Percentiles rank a stretch among this genome's conserved stretches.
Evolutionary conservation across 2,329 filamentous ascomycete species (phyloP).

Genomic region (Scedosporium apiospermum): DNA sequence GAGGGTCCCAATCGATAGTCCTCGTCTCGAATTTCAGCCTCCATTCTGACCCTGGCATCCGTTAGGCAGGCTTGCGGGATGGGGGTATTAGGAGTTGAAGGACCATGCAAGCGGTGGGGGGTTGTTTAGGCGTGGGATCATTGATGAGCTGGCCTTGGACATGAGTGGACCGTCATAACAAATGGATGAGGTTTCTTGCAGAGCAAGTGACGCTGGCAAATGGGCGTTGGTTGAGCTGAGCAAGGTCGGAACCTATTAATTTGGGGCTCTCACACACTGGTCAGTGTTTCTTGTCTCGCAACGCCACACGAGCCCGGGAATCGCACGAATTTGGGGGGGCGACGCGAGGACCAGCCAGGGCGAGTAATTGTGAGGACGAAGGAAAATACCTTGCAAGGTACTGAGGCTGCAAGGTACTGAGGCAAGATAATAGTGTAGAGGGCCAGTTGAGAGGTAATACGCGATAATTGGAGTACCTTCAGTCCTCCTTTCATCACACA

Average conservation of each 20-base stretch:
- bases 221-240: slow-evolving; percentile 4
- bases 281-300: not conserved
- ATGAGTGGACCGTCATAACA: slow-evolving; percentile 2
- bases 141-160: slow-evolving; percentile 34
- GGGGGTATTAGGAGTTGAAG: slow-evolving; percentile 29
- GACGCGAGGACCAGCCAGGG: not conserved
- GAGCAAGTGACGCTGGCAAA: not conserved
- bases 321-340: slow-evolving; percentile 5
- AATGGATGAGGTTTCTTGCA: not conserved
- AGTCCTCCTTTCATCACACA: no score
- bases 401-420: not conserved
- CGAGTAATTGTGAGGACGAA: not conserved
- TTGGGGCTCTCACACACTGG: slow-evolving; percentile 1
- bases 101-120: slow-evolving; percentile 28
- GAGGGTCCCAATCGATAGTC: slow-evolving; percentile 26
- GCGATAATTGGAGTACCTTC: no score
- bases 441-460: no score
- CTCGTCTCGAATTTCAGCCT: slow-evolving; percentile 34
- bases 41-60: slow-evolving; percentile 39
- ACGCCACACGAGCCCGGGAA: slow-evolving; percentile 4
- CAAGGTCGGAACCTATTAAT: slow-evolving; percentile 5
- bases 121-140: slow-evolving; percentile 28
- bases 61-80: slow-evolving; percentile 31
- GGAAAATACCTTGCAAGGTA: not conserved
- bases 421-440: no score